A percentile compares a stretch with the other conserved stretches of the same genome.
phyloP scores from a whole-genome alignment of 768 basidiomycete genomes.

The Hygrophorus russula region DNA sequence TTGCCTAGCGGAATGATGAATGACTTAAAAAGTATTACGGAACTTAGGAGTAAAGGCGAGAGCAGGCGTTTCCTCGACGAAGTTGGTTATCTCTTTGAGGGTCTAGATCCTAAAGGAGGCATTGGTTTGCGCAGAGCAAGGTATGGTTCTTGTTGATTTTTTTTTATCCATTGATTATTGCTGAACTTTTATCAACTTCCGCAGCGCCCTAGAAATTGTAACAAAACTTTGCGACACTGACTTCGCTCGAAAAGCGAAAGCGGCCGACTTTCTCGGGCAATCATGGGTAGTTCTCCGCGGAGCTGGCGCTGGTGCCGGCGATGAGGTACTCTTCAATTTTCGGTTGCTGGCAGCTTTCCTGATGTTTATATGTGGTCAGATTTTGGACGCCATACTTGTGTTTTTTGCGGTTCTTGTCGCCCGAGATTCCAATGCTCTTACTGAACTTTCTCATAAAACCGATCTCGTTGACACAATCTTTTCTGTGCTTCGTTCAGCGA shows the following conservation, averaged over 20 bases:
- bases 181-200: not conserved
- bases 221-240: slow-evolving; percentile 63
- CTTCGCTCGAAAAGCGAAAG: slow-evolving; percentile 71
- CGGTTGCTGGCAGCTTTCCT: not conserved
- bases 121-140: slow-evolving; percentile 56
- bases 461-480: slow-evolving; percentile 32
- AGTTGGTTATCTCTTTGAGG: slow-evolving; percentile 78
- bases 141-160: slow-evolving; percentile 20
- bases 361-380: slow-evolving; percentile 21
- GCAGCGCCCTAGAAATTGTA: slow-evolving; percentile 67
- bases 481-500: slow-evolving; percentile 22
- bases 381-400: slow-evolving; percentile 51
- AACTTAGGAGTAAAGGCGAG: slow-evolving; percentile 73
- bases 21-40: slow-evolving; percentile 70
- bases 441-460: slow-evolving; percentile 35
- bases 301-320: slow-evolving; percentile 55
- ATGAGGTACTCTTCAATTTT: slow-evolving; percentile 21
- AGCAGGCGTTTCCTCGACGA: slow-evolving; percentile 73
- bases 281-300: slow-evolving; percentile 58
- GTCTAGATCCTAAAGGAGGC: slow-evolving; percentile 43
- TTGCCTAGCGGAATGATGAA: slow-evolving; percentile 51
- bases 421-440: slow-evolving; percentile 42
- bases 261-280: slow-evolving; percentile 57
- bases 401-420: slow-evolving; percentile 56
- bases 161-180: not conserved